These are phyloP conservation scores for Neoboletus subvelutipes DNA, from an alignment of 768 basidiomycete species.

Conservation along the genomic window DNA sequence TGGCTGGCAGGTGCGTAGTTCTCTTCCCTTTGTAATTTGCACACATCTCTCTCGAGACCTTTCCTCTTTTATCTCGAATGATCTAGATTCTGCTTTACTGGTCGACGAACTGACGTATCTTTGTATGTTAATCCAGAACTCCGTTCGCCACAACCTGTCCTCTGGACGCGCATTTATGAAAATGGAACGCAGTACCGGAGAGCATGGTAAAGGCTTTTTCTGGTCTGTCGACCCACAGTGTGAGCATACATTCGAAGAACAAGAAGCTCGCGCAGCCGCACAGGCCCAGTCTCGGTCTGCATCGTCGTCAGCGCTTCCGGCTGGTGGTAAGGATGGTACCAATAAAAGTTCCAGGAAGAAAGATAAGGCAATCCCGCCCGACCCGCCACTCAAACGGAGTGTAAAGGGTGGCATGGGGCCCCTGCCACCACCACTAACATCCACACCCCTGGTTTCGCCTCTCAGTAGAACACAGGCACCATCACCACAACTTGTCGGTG, in stretches of 20 bases:
- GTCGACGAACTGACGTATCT: conserved; percentile 11
- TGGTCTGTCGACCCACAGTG: conserved; percentile 86
- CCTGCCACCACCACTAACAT: conserved; percentile 69
- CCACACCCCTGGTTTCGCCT: conserved; percentile 57
- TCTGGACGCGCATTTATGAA: conserved; percentile 91
- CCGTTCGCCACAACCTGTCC: conserved; percentile 93
- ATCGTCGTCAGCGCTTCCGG: conserved; percentile 14
- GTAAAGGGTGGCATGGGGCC: conserved; percentile 60
- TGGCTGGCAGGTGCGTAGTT: conserved; percentile 81
- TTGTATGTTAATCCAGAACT: conserved; percentile 55
- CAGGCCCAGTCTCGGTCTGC: conserved; percentile 31
- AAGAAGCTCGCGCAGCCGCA: conserved; percentile 52
- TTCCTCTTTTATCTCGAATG: neutral
- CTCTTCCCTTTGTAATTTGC: neutral
- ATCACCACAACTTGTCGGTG: conserved; percentile 1
- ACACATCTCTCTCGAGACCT: neutral
- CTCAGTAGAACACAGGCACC: conserved; percentile 19
- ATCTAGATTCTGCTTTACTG: conserved; percentile 2
- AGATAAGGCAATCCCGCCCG: conserved; percentile 51
- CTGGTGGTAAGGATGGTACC: conserved; percentile 37
- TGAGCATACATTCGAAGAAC: conserved; percentile 68
- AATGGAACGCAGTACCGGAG: conserved; percentile 79
- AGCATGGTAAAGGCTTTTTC: conserved; percentile 88
- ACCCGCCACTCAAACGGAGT: conserved; percentile 69
- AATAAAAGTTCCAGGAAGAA: conserved; percentile 49